phyloP scores from a whole-genome alignment of 495 filamentous ascomycete species.

The Xylaria castorea region DNA sequence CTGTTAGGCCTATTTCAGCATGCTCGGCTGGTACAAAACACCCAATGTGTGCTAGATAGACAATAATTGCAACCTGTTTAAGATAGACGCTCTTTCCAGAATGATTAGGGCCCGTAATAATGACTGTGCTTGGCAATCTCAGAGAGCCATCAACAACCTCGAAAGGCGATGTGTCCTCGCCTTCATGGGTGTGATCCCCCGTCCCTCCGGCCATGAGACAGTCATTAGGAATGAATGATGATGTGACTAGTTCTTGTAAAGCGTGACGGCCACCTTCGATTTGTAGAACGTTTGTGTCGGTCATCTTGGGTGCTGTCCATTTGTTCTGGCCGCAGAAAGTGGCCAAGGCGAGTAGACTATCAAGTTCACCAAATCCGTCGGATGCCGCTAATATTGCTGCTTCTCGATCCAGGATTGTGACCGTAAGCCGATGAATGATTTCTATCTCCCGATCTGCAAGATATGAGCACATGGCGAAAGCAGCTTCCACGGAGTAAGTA shows the following conservation, averaged over 20 bases:
- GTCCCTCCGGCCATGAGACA: constrained; percentile 71
- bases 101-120: constrained; percentile 93
- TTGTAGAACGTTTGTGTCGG: constrained; percentile 70
- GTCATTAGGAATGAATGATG: constrained; percentile 87
- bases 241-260: constrained; percentile 85
- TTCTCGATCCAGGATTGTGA: constrained; percentile 74
- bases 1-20: constrained; percentile 85
- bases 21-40: constrained; percentile 84
- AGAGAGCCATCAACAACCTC: constrained; percentile 8
- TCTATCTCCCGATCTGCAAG: constrained; percentile 85
- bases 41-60: constrained; percentile 92
- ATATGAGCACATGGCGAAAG: constrained; percentile 32
- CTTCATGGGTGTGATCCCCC: constrained; percentile 27
- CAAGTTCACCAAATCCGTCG: constrained; percentile 83
- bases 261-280: constrained; percentile 88
- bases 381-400: constrained; percentile 69
- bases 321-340: constrained; percentile 79
- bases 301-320: constrained; percentile 73
- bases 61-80: constrained; percentile 93
- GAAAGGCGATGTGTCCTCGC: not conserved
- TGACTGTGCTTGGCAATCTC: constrained; percentile 70
- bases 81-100: constrained; percentile 97
- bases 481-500: constrained; percentile 45
- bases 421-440: constrained; percentile 79
- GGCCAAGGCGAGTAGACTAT: constrained; percentile 84